Base-by-base conservation (phyloP, 306 rosid species). In the Bauhinia variegata region DNA sequence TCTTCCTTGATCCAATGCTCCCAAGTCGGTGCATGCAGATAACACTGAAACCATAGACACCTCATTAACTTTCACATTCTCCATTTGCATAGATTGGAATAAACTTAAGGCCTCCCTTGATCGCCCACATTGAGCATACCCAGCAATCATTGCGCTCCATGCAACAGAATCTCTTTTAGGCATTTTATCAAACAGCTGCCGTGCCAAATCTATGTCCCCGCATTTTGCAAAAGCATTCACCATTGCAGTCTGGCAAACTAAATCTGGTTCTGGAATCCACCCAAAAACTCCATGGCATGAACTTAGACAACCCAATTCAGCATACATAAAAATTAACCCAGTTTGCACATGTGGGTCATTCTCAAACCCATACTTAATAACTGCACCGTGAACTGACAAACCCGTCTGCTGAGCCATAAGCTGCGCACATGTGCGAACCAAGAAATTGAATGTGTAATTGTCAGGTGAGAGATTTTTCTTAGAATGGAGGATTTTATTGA, bases 21-120 rank as follows among this genome's bases (percentile, higher is more conserved):
- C 89, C 59, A 79, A 67, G 50, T 77, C 87, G 6, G 84, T 72
- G 19, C 91, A 83, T 0, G 85, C 84, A 0, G 81, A 71, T 51
- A 88, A 57, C n/a, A 86, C 85, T 1, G 78, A 82, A 73, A 84
- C 89, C 89, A 86, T 79, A 51, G 82, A 79, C 49, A 81, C 86
- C 77, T 78, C 87, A 82, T 79, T 75, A 15, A 88, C 70, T 64
- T 70, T 77, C 23, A 88, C 83, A 71, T 84, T 84, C 74, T 79
- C 85, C 60, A 72, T 59, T 46, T 88, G 88, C 91, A 83, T 84
- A 65, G 64, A 52, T 31, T 70, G 77, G 30, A 88, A 84, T 67
- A 88, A 60, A 28, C 51, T 37, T 64, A 86, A 71, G 0, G 89
- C 88, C 19, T 86, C 88, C 65, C 66, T 80, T 3, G 86, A 72